Conservation (phyloP, 148 eudicot species). For the Simmondsia chinensis region DNA sequence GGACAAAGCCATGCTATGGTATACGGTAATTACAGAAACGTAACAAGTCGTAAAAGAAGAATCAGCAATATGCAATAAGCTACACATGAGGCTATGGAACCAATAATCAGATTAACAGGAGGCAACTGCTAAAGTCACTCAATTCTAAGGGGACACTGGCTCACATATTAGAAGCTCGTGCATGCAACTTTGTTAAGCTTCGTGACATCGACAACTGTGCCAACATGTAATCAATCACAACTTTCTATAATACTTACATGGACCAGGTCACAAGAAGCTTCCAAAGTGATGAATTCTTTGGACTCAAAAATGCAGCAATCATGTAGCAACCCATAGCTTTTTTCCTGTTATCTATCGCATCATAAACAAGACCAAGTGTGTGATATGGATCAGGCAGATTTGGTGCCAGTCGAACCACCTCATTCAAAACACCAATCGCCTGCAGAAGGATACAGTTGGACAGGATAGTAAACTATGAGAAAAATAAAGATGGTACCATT, state of each 20-base stretch:
- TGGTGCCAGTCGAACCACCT: slow-evolving; percentile 68
- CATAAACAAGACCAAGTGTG: slow-evolving; percentile 59
- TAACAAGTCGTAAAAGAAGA: no score
- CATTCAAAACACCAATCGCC: slow-evolving; percentile 57
- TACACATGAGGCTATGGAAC: no score
- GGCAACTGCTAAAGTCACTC: no score
- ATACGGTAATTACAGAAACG: no score
- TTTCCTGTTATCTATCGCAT: slow-evolving; percentile 46
- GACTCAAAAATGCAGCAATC: slow-evolving; percentile 76
- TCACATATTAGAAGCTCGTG: no score
- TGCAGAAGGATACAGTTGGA: slow-evolving; percentile 14
- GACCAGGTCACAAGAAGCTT: slow-evolving; percentile 55
- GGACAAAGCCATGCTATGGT: no score
- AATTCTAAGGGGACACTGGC: no score
- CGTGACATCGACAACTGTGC: no score
- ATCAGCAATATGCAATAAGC: no score
- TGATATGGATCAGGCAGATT: slow-evolving; percentile 75
- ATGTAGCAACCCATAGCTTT: slow-evolving; percentile 52
- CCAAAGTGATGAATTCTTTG: slow-evolving; percentile 71
- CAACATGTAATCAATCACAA: slow-evolving; percentile 1
- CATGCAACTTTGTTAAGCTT: no score
- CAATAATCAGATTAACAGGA: no score
- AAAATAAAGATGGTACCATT: slow-evolving; percentile 7
- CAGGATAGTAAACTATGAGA: background rate
- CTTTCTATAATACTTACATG: slow-evolving; percentile 42